Evolutionary conservation across 164 flowering plant species (phyloP).

Genomic region (Liquidambar formosana): DNA sequence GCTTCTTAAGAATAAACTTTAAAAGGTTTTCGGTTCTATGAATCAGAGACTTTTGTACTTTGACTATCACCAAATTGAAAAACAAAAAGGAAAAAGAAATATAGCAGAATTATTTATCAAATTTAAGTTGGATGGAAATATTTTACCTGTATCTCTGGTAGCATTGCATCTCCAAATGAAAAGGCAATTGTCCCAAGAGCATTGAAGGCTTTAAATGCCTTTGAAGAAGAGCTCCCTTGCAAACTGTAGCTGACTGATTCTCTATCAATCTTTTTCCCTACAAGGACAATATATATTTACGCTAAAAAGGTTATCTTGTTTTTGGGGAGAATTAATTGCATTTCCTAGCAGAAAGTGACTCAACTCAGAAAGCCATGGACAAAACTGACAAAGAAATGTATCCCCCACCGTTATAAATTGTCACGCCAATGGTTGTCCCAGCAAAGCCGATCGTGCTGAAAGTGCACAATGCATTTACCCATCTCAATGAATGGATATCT

Average conservation of each 20-base stretch:
- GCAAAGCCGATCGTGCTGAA: slow-evolving; percentile 60
- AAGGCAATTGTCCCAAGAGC: slow-evolving; percentile 66
- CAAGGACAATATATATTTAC: not conserved
- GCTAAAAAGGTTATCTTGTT: not conserved
- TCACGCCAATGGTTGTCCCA: slow-evolving; percentile 53
- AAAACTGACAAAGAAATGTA: not conserved
- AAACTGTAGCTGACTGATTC: slow-evolving; percentile 37
- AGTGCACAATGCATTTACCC: slow-evolving; percentile 69
- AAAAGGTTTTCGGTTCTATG: too few relatives aligned
- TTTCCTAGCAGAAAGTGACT: not conserved
- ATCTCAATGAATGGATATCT: slow-evolving; percentile 61
- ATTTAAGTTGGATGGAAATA: not conserved
- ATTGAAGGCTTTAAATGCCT: slow-evolving; percentile 50
- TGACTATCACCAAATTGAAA: too few relatives aligned
- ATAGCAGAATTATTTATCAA: too few relatives aligned
- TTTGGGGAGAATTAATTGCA: not conserved
- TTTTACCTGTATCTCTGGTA: slow-evolving; percentile 65
- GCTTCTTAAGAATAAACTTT: too few relatives aligned
- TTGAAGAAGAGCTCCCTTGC: slow-evolving; percentile 43
- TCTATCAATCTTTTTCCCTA: slow-evolving; percentile 47
- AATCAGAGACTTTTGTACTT: too few relatives aligned
- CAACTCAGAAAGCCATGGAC: not conserved
- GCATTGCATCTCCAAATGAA: slow-evolving; percentile 78
- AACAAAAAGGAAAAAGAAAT: too few relatives aligned
- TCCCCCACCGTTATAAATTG: slow-evolving; percentile 48